Conservation (phyloP, 352 stramenopile genomes). For the Globisporangium ultimum region DNA sequence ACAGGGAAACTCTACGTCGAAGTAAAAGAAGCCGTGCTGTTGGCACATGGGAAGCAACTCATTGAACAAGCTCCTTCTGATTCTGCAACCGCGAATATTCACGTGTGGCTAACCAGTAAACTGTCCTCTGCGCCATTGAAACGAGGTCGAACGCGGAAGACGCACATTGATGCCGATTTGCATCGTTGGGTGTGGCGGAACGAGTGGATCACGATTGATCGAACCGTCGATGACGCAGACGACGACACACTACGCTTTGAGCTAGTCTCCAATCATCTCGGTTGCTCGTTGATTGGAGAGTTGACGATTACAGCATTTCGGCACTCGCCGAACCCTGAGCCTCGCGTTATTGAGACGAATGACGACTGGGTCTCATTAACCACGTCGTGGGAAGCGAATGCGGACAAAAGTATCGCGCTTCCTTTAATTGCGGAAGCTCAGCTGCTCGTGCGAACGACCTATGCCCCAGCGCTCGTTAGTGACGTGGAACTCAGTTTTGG, state of each 20-base stretch:
- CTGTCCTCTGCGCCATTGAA: background rate
- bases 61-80: background rate
- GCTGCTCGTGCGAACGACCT: background rate
- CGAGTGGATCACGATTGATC: slow-evolving; percentile 17
- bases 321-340: too few relatives aligned
- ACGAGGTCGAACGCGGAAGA: slow-evolving; percentile 6
- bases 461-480: background rate
- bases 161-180: background rate
- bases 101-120: background rate
- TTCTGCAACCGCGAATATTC: background rate
- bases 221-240: background rate
- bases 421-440: background rate
- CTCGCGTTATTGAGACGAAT: background rate
- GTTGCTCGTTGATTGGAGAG: background rate
- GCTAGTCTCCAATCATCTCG: background rate
- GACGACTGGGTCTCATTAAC: slow-evolving; percentile 9
- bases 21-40: slow-evolving; percentile 2
- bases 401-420: background rate
- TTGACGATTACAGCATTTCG: background rate
- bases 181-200: slow-evolving; percentile 23
- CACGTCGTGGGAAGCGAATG: background rate
- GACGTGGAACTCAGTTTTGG: slow-evolving; percentile 7
- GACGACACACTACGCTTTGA: slow-evolving; percentile 2
- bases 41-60: too few relatives aligned
- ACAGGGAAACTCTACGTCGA: slow-evolving; percentile 5